Evolutionary conservation across 345 rosid genomes (phyloP).

Genomic region (Eucalyptus marginata): DNA sequence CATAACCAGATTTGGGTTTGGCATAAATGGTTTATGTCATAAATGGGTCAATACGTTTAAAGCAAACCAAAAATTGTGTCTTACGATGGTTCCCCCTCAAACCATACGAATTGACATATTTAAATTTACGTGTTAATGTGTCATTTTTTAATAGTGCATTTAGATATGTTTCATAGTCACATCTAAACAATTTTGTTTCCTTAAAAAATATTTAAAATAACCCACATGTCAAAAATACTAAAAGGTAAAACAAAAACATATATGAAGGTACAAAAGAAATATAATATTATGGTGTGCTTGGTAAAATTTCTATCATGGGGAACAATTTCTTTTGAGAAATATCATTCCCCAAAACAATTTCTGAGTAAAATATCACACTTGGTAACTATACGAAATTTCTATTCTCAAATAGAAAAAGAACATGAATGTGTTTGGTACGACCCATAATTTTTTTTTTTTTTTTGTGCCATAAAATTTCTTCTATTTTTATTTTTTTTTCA

Average conservation of each 20-base stretch:
- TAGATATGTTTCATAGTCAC: not conserved
- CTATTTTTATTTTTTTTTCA: too few relatives aligned
- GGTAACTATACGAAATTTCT: too few relatives aligned
- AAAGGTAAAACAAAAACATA: not conserved
- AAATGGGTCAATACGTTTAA: not conserved
- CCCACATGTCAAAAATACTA: not conserved
- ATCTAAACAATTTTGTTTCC: not conserved
- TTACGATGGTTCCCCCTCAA: not conserved
- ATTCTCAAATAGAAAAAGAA: too few relatives aligned
- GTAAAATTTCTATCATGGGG: too few relatives aligned
- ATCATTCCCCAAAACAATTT: too few relatives aligned
- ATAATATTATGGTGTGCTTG: too few relatives aligned
- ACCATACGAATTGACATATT: not conserved
- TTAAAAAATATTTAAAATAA: not conserved
- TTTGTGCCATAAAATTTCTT: too few relatives aligned
- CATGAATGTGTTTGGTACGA: too few relatives aligned
- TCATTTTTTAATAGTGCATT: not conserved
- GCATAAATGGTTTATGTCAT: not conserved
- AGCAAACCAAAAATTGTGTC: not conserved
- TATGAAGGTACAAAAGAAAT: not conserved
- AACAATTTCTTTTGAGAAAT: too few relatives aligned
- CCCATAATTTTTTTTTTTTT: too few relatives aligned
- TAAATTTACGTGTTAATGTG: not conserved
- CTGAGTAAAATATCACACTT: too few relatives aligned
- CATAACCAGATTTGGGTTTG: not conserved